Percentiles rank a stretch among this genome's conserved stretches.
Conservation (phyloP, 345 rosid species). For the Salix udensis region DNA sequence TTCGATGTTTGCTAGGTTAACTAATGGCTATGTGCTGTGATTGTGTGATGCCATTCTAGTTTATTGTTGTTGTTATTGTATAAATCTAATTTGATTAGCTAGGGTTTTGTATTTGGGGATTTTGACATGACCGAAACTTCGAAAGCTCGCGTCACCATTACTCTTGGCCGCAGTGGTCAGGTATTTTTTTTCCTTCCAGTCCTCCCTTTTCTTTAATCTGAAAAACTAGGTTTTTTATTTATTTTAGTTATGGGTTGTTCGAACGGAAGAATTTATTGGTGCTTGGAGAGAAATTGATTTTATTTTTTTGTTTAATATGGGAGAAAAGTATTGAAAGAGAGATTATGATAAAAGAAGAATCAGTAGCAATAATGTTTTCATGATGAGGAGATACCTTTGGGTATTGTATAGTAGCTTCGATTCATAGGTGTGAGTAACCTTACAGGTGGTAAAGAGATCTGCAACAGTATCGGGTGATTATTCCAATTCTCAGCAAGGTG, state of each 20-base stretch:
- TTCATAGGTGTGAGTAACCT: neutral
- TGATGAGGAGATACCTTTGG: neutral
- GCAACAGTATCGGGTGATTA: constrained; percentile 37
- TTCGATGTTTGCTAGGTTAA: neutral
- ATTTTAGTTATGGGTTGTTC: neutral
- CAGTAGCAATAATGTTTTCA: neutral
- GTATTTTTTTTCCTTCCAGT: constrained; percentile 27
- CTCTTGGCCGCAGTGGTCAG: constrained; percentile 84
- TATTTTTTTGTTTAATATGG: neutral
- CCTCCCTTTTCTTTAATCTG: neutral
- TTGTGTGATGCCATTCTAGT: neutral
- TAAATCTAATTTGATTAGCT: neutral
- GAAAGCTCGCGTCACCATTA: constrained; percentile 67
- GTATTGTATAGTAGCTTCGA: neutral
- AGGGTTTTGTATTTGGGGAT: constrained; percentile 34
- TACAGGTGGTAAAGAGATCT: constrained; percentile 80
- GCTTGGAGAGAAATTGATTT: neutral
- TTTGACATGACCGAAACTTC: constrained; percentile 66
- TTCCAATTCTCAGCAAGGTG: constrained; percentile 33
- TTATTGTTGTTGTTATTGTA: neutral
- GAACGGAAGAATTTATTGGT: neutral
- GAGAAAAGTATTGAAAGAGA: neutral
- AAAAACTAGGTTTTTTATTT: neutral
- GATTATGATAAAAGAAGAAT: neutral
- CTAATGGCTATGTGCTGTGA: neutral